Percentiles rank a stretch among this genome's conserved stretches.
Conservation (phyloP, 139 green algal species). For the Chlamydomonas incerta region DNA sequence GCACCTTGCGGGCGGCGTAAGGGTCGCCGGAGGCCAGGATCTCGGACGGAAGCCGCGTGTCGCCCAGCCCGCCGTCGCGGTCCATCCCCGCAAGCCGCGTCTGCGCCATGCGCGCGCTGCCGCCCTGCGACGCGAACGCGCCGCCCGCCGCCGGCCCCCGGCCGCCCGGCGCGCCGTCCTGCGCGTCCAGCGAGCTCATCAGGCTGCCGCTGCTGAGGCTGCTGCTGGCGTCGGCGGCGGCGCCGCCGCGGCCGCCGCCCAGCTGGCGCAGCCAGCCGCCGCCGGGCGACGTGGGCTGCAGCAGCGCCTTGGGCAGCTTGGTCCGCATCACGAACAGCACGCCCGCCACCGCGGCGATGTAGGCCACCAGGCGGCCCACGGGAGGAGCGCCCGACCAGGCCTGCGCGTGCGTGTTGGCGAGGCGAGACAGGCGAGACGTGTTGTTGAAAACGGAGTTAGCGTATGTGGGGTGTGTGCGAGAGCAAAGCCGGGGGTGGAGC, state of each 20-base stretch:
- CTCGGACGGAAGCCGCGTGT: not conserved
- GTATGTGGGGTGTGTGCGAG: no score
- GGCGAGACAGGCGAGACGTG: no score
- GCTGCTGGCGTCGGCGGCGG: not conserved
- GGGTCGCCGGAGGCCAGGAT: not conserved
- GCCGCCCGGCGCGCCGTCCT: no score
- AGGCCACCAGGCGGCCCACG: conserved; percentile 31
- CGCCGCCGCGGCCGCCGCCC: not conserved
- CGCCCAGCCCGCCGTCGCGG: not conserved
- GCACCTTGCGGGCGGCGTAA: not conserved
- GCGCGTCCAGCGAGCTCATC: not conserved
- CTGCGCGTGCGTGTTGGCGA: not conserved
- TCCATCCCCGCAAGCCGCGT: not conserved
- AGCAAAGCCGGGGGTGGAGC: no score
- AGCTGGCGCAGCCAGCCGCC: not conserved
- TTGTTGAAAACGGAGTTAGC: no score
- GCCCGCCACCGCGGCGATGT: conserved; percentile 37
- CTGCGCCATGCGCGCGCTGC: no score
- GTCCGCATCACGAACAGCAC: conserved; percentile 44
- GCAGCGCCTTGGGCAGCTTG: not conserved
- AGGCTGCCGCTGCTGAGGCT: not conserved
- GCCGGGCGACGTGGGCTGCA: not conserved
- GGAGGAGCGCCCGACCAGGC: conserved; percentile 32
- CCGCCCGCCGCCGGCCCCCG: not conserved
- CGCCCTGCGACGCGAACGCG: not conserved